Conservation (phyloP, 1,284 basidiomycete species). For the Ustilago vetiveriae region DNA sequence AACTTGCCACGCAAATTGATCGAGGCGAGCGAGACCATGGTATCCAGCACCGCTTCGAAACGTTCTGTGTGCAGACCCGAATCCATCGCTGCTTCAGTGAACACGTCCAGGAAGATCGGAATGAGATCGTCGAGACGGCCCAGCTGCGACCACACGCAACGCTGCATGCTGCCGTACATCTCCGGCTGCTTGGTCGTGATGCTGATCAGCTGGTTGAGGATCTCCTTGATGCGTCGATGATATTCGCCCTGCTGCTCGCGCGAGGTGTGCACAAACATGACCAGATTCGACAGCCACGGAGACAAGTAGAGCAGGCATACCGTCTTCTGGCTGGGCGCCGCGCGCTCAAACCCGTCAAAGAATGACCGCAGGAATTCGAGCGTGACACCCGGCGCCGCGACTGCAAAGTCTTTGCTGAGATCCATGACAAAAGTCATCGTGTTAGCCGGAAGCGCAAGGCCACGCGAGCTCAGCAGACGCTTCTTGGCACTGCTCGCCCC, state of each 20-base stretch:
- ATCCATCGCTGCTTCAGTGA: constrained; percentile 62
- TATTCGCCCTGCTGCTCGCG: constrained; percentile 61
- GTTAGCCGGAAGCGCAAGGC: constrained; percentile 60
- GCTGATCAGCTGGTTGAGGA: constrained; percentile 59
- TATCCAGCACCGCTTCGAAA: constrained; percentile 63
- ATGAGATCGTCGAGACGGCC: constrained; percentile 62
- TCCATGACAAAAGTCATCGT: constrained; percentile 61
- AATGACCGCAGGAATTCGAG: constrained; percentile 63
- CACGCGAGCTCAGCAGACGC: constrained; percentile 54
- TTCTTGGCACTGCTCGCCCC: constrained; percentile 57
- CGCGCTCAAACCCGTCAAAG: constrained; percentile 62
- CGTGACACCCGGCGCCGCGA: constrained; percentile 60
- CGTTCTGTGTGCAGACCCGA: constrained; percentile 60
- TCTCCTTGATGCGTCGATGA: constrained; percentile 62
- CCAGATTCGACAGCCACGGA: constrained; percentile 62
- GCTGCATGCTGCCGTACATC: constrained; percentile 64
- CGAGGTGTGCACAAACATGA: constrained; percentile 58
- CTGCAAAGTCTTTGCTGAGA: constrained; percentile 61
- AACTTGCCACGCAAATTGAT: constrained; percentile 63
- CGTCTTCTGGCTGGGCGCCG: constrained; percentile 58
- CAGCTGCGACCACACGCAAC: constrained; percentile 61
- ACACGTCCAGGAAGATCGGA: constrained; percentile 60
- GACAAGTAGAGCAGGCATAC: constrained; percentile 61
- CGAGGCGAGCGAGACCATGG: constrained; percentile 63
- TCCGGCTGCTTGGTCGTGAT: constrained; percentile 63